Percentiles rank a stretch among this genome's conserved stretches.
phyloP scores from a whole-genome alignment of 306 rosid species.

The Trichosanthes truncata region DNA sequence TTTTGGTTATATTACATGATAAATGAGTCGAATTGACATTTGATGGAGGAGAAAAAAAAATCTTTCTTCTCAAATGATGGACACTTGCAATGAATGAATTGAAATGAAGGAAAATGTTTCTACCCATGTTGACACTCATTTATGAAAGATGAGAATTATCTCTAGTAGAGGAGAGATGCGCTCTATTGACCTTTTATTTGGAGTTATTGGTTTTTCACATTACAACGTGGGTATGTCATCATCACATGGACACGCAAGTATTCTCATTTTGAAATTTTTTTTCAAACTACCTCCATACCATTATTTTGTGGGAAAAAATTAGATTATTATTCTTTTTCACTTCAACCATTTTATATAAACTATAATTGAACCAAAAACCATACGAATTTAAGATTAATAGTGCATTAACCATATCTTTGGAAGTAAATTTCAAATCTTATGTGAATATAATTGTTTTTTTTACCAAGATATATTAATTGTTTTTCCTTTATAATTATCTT shows the following conservation, averaged over 20 bases:
- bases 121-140: background rate
- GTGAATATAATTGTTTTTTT: too few relatives aligned
- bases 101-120: background rate
- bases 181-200: background rate
- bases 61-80: background rate
- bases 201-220: background rate
- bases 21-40: background rate
- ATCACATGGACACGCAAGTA: background rate
- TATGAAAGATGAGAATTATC: background rate
- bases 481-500: too few relatives aligned
- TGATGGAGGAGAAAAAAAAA: background rate
- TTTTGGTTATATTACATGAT: background rate
- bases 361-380: too few relatives aligned
- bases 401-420: background rate
- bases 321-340: too few relatives aligned
- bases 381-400: too few relatives aligned
- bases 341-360: background rate
- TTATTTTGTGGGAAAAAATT: background rate
- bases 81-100: background rate
- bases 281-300: background rate
- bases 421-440: too few relatives aligned
- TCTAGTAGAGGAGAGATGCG: background rate
- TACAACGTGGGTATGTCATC: constrained; percentile 4
- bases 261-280: background rate
- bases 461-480: too few relatives aligned